These are phyloP conservation scores for Fusarium veterinarium DNA, from an alignment of 2,329 filamentous ascomycete species.

Conservation along the genomic window DNA sequence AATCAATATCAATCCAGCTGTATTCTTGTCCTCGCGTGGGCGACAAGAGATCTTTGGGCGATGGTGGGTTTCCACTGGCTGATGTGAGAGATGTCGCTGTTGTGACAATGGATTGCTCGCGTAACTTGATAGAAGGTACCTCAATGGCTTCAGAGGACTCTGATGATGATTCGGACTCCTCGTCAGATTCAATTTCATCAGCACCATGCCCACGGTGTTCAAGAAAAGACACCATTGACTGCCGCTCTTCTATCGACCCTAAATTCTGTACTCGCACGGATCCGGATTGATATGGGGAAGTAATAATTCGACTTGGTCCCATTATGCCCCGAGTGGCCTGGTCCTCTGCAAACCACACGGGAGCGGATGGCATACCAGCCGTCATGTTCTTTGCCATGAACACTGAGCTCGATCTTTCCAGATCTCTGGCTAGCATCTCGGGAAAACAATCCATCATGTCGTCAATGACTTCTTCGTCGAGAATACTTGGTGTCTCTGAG, in stretches of 20 bases:
- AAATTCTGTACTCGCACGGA: slow-evolving; percentile 48
- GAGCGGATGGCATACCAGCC: slow-evolving; percentile 58
- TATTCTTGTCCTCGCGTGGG: slow-evolving; percentile 39
- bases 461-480: slow-evolving; percentile 45
- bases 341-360: slow-evolving; percentile 49
- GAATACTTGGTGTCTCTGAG: slow-evolving; percentile 38
- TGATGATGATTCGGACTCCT: slow-evolving; percentile 46
- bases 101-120: slow-evolving; percentile 52
- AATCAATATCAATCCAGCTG: slow-evolving; percentile 55
- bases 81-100: slow-evolving; percentile 52
- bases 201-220: slow-evolving; percentile 36
- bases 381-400: slow-evolving; percentile 65
- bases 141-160: slow-evolving; percentile 49
- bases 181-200: slow-evolving; percentile 49
- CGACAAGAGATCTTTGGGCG: slow-evolving; percentile 41
- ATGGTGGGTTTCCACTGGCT: slow-evolving; percentile 42
- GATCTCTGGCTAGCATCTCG: slow-evolving; percentile 66
- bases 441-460: slow-evolving; percentile 59
- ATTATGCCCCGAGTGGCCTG: slow-evolving; percentile 23
- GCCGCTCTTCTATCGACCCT: slow-evolving; percentile 51
- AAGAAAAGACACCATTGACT: slow-evolving; percentile 52
- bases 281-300: slow-evolving; percentile 46
- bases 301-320: slow-evolving; percentile 34
- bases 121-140: slow-evolving; percentile 49
- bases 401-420: slow-evolving; percentile 60